A percentile compares a stretch with the other conserved stretches of the same genome.
phyloP scores from a whole-genome alignment of 768 basidiomycete species.

The Tricholoma hemisulphureum region DNA sequence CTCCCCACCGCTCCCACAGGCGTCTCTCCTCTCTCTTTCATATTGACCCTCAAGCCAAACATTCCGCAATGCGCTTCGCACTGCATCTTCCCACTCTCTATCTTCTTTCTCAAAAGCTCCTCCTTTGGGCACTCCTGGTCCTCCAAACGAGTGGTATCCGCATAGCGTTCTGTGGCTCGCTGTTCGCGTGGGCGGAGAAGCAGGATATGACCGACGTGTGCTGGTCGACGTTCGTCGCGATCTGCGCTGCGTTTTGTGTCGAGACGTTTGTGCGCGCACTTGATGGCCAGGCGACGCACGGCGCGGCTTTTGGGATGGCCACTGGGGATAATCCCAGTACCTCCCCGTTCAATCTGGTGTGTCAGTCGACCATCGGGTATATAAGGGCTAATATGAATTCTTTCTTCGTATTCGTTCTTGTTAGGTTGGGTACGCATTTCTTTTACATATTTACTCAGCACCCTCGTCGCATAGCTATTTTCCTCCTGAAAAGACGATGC shows the following conservation, averaged over 20 bases:
- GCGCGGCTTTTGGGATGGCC: conserved; percentile 37
- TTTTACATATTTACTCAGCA: conserved; percentile 71
- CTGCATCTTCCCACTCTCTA: conserved; percentile 67
- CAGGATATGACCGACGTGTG: conserved; percentile 63
- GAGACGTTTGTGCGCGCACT: conserved; percentile 67
- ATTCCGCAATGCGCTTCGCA: conserved; percentile 54
- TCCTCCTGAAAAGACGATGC: conserved; percentile 33
- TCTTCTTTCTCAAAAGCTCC: conserved; percentile 52
- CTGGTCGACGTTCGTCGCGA: conserved; percentile 71
- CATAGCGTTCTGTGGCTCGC: conserved; percentile 20
- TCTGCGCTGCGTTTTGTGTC: conserved; percentile 62
- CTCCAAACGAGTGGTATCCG: conserved; percentile 51
- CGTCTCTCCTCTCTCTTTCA: neutral
- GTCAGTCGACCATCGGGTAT: conserved; percentile 31
- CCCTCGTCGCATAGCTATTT: conserved; percentile 55
- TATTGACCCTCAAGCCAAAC: conserved; percentile 26
- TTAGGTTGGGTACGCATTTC: conserved; percentile 75
- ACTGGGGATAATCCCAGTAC: conserved; percentile 42
- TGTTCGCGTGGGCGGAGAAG: conserved; percentile 45
- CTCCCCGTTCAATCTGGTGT: conserved; percentile 70
- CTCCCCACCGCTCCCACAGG: conserved; percentile 36
- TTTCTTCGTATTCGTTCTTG: conserved; percentile 5
- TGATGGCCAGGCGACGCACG: conserved; percentile 46
- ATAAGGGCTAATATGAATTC: neutral
- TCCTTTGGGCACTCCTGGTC: conserved; percentile 58